Evolutionary conservation across 768 basidiomycete genomes (phyloP).

Genomic region (Rhodotorula taiwanensis): DNA sequence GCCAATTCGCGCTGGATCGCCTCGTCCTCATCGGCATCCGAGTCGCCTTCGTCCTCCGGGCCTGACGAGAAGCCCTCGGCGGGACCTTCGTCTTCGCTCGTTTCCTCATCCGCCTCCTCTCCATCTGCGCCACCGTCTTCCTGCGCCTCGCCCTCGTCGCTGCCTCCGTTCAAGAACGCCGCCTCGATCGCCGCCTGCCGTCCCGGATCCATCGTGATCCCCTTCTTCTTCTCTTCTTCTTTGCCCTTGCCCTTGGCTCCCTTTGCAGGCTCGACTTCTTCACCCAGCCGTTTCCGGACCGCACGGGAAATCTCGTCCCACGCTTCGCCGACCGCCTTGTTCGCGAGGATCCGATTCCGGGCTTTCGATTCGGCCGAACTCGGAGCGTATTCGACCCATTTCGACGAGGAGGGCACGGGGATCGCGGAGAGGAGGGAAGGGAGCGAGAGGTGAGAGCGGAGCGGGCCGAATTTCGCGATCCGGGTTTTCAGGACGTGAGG

Average conservation of each 20-base stretch:
- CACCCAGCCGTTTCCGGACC: constrained; percentile 24
- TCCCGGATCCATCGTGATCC: constrained; percentile 16
- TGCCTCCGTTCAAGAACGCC: constrained; percentile 1
- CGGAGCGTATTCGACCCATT: constrained; percentile 12
- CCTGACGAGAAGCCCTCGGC: not conserved
- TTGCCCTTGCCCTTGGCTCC: constrained; percentile 3
- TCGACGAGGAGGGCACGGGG: constrained; percentile 1
- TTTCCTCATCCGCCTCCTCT: not conserved
- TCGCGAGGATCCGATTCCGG: constrained; percentile 36
- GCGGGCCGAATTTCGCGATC: constrained; percentile 21
- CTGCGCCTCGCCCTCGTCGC: not conserved
- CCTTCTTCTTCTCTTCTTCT: constrained; percentile 7
- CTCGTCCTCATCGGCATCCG: constrained; percentile 25
- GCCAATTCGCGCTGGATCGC: constrained; percentile 23
- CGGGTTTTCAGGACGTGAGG: constrained; percentile 24
- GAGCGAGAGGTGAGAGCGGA: constrained; percentile 16
- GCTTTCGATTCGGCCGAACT: constrained; percentile 27
- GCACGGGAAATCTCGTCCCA: constrained; percentile 32
- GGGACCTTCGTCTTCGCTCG: constrained; percentile 27
- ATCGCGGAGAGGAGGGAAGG: constrained; percentile 21
- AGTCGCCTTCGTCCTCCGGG: not conserved
- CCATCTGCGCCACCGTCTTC: constrained; percentile 6
- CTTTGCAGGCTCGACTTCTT: constrained; percentile 10
- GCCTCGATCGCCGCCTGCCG: constrained; percentile 18
- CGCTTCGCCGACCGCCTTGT: constrained; percentile 29